phyloP scores from a whole-genome alignment of 2,329 filamentous ascomycete genomes.

The Ascosphaera aggregata region DNA sequence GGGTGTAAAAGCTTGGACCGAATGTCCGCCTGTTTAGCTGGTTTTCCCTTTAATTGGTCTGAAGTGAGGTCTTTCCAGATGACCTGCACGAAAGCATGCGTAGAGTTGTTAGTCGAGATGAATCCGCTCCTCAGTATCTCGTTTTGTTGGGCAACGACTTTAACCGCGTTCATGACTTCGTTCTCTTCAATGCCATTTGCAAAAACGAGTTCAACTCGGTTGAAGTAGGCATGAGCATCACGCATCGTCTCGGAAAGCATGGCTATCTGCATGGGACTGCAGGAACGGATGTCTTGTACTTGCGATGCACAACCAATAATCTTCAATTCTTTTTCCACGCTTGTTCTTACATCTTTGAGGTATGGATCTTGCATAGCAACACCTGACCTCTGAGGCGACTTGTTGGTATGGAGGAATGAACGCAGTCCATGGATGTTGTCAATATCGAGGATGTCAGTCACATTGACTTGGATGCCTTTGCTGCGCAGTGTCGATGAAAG shows the following conservation, averaged over 20 bases:
- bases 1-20: constrained; percentile 27
- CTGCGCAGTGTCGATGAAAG: constrained; percentile 41
- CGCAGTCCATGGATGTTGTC: constrained; percentile 22
- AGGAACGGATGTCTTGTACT: constrained; percentile 27
- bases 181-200: constrained; percentile 13
- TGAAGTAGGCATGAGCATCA: constrained; percentile 44
- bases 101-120: constrained; percentile 20
- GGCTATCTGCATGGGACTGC: constrained; percentile 50
- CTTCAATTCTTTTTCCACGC: background rate
- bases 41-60: constrained; percentile 21
- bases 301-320: background rate
- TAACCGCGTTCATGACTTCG: constrained; percentile 27
- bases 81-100: constrained; percentile 35
- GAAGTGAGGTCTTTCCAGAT: constrained; percentile 32
- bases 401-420: constrained; percentile 10
- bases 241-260: constrained; percentile 56
- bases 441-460: constrained; percentile 37
- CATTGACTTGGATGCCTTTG: constrained; percentile 30
- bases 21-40: constrained; percentile 19
- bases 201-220: constrained; percentile 47
- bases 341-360: background rate
- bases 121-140: constrained; percentile 57
- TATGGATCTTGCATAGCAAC: constrained; percentile 6
- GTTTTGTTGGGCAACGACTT: constrained; percentile 29
- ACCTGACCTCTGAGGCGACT: constrained; percentile 5